phyloP scores from a whole-genome alignment of 108 stramenopile species.

The Nannochloropsis salina region DNA sequence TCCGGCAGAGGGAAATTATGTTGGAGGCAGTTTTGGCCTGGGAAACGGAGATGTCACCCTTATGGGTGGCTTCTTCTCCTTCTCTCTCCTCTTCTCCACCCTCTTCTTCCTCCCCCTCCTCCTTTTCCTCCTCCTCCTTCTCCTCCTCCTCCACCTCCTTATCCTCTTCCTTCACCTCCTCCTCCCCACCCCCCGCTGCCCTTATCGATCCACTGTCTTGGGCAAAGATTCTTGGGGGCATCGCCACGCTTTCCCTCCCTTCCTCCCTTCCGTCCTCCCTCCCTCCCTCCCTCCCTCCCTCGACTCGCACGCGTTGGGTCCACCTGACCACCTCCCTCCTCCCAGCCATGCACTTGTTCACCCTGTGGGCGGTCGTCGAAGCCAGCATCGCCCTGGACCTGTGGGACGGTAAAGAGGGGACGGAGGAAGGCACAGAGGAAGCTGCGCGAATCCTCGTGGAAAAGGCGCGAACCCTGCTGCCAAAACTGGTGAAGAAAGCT shows the following conservation, averaged over 20 bases:
- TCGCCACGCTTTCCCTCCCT: background rate
- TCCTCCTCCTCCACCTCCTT: too few species aligned
- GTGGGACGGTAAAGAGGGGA: background rate
- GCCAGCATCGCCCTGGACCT: background rate
- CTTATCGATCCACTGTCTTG: background rate
- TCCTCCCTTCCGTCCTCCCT: background rate
- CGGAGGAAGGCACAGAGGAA: background rate
- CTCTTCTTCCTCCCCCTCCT: background rate
- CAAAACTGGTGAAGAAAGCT: background rate
- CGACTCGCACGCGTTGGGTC: background rate
- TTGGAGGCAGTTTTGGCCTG: background rate
- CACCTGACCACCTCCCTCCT: background rate
- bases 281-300: background rate
- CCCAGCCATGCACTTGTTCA: background rate
- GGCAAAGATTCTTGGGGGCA: constrained; percentile 11
- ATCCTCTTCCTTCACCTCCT: too few species aligned
- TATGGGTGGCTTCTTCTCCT: background rate
- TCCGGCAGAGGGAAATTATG: background rate
- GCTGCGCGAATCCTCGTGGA: background rate
- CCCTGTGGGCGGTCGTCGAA: background rate
- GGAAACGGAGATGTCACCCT: background rate
- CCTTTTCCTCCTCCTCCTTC: too few species aligned
- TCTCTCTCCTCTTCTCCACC: background rate
- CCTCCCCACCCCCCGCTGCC: too few species aligned
- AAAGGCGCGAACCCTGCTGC: background rate